Evolutionary conservation across 176 grass and related monocot species (phyloP), one percentile per base, ranked within the genome.

Genomic region (Microstegium vimineum): DNA sequence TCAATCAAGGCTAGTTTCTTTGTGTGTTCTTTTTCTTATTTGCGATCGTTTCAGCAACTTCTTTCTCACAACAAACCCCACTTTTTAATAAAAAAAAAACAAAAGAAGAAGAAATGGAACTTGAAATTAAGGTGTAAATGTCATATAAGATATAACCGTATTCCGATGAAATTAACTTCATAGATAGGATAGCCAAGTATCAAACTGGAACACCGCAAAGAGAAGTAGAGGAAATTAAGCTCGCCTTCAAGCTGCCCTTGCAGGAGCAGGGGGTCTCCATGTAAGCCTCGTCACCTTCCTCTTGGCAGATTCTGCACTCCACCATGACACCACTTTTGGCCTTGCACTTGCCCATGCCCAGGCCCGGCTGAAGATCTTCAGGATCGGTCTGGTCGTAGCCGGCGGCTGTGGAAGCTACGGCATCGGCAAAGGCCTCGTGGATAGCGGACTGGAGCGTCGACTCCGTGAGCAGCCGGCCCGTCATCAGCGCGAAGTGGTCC

Each of bases 241-340:
- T 66, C 62, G 87, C 92, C 94, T 94, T 94, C 67, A 97, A 84
- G 86, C 94, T 97, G 78, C 94, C 94, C 56, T 85, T 88, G 83
- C 94, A 97, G 34, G 81, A 89, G 70, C 94, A 97, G 47, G 94
- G 94, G 22, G 74, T 84, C 42, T 94, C 94, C 94, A 97, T 92
- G 82, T 80, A 83, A 2, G 72, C 78, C 35, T 88, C 80, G 22
- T 88, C 87, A 27, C 85, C 92, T 82, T 97, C 94, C 52, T 97
- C 90, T 1, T 92, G 94, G 62, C 94, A 97, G 78, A 97, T 97
- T 76, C 94, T 84, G 77, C 94, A 97, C 52, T 92, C 91, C 22
- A 85, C 91, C 77, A 79, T 30, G 43, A 89, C 82, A 8, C 83
- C 82, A 8, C 37, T 87, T 71, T 45, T 68, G 20, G 36, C 51